Evolutionary conservation across 2,329 filamentous ascomycete species (phyloP).

Genomic region (Nannizzia gypsea): DNA sequence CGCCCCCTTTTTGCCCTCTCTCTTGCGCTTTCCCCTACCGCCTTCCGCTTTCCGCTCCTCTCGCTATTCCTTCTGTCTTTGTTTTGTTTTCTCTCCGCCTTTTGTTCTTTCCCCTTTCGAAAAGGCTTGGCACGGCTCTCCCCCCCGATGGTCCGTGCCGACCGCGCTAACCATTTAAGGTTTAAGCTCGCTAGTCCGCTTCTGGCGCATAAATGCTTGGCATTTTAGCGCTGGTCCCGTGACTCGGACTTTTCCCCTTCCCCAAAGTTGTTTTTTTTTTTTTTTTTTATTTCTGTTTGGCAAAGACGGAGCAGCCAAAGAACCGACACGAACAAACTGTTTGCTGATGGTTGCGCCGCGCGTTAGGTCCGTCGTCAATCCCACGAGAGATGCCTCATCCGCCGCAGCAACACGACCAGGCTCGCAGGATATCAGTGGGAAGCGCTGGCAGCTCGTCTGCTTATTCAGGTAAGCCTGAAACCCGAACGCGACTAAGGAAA

Average conservation of each 20-base stretch:
- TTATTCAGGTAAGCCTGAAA: slow-evolving; percentile 26
- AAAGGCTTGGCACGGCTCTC: neutral
- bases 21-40: neutral
- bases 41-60: neutral
- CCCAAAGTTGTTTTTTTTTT: neutral
- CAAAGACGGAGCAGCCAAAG: too few relatives aligned
- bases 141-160: neutral
- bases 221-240: neutral
- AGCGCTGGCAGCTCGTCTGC: slow-evolving; percentile 27
- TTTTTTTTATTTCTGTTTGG: neutral
- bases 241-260: neutral
- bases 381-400: slow-evolving; percentile 27
- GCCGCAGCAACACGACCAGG: slow-evolving; percentile 23
- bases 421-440: slow-evolving; percentile 27
- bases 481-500: neutral
- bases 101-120: neutral
- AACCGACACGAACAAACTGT: neutral
- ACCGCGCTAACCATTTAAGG: slow-evolving; percentile 1
- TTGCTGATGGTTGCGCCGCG: slow-evolving; percentile 6
- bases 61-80: neutral
- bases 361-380: slow-evolving; percentile 5
- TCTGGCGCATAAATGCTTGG: neutral
- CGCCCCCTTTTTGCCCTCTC: neutral
- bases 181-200: neutral
- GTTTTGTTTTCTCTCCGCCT: neutral